phyloP scores from a whole-genome alignment of 192 early-diverging fungal genomes.

The Entomortierella lignicola region DNA sequence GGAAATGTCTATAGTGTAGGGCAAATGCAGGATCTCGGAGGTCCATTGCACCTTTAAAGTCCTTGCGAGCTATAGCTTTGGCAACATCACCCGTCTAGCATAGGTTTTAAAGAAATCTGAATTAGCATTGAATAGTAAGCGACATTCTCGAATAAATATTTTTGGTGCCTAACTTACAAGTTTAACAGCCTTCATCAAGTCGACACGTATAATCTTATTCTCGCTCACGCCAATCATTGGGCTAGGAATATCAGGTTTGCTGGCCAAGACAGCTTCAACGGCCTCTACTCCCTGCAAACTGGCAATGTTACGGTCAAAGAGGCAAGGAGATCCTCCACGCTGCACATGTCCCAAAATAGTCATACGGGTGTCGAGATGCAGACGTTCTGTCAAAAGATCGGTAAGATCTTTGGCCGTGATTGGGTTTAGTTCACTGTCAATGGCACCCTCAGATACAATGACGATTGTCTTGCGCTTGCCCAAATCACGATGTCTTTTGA shows the following conservation, averaged over 20 bases:
- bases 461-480: conserved; percentile 95
- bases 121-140: too few relatives aligned
- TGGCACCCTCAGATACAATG: conserved; percentile 96
- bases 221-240: conserved; percentile 93
- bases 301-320: conserved; percentile 92
- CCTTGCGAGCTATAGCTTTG: conserved; percentile 80
- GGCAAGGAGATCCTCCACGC: conserved; percentile 90
- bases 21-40: conserved; percentile 89
- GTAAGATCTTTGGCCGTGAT: conserved; percentile 89
- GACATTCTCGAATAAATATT: too few relatives aligned
- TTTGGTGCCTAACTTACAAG: conserved; percentile 66
- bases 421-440: conserved; percentile 88
- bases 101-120: too few relatives aligned
- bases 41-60: conserved; percentile 92
- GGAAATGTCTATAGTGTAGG: conserved; percentile 70
- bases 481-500: conserved; percentile 71
- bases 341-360: conserved; percentile 96
- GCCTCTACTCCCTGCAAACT: conserved; percentile 96
- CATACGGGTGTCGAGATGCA: conserved; percentile 92
- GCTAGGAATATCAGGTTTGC: conserved; percentile 87
- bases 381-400: conserved; percentile 80
- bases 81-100: conserved; percentile 85
- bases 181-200: conserved; percentile 94
- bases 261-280: conserved; percentile 89
- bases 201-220: conserved; percentile 87